Base-by-base conservation (phyloP, 2,329 filamentous ascomycete species). In the Verticillium nubilum region DNA sequence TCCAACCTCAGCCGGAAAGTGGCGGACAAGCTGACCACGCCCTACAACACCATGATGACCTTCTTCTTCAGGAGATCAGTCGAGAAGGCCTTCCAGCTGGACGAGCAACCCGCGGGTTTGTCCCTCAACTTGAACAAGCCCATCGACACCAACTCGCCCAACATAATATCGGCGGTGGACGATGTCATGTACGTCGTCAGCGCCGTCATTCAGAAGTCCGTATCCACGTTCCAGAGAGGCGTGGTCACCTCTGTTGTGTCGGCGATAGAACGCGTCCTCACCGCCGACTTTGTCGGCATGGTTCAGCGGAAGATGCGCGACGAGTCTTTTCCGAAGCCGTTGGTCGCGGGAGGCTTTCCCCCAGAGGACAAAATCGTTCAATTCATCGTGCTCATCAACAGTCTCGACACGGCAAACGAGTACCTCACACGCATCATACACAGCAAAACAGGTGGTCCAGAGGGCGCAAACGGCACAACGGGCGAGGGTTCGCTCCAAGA, bases 161-260 rank as follows among this genome's bases (percentile, higher is more conserved):
- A 91, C 69, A 97, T 99, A 67, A 94, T 95, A 52, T 92, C 93
- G 2, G 93, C 94, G 0, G 93, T 99, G 9, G 95, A 99, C 77
- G 95, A 97, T 76, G 92, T 98, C 69, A 98, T 99, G 94, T 99
- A 98, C 75, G 97, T 99, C 67, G 91, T 97, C 70, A 96, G 96
- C 70, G 89, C 94, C 56, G 90, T 98, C 33, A 81, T 98, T 7
- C 89, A 96, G 64, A 88, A 94, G 64, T 90, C 92, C 0, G 80
- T 98, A 25, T 89, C 91, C 0, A 98, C 96, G 0, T 91, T 90
- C 2, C 93, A 97, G 70, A 82, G 87, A 65, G 82, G 88, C 19
- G 87, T 97, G 3, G 84, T 96, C 25, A 85, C 86, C 50, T 90
- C 85, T 59, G 90, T 96, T 6, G 77, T 97, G 27, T 89, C 92